Percentiles rank a stretch among this genome's conserved stretches.
These are phyloP conservation scores for Aspergillus persii DNA, from an alignment of 2,329 filamentous ascomycete species.

Conservation along the genomic window DNA sequence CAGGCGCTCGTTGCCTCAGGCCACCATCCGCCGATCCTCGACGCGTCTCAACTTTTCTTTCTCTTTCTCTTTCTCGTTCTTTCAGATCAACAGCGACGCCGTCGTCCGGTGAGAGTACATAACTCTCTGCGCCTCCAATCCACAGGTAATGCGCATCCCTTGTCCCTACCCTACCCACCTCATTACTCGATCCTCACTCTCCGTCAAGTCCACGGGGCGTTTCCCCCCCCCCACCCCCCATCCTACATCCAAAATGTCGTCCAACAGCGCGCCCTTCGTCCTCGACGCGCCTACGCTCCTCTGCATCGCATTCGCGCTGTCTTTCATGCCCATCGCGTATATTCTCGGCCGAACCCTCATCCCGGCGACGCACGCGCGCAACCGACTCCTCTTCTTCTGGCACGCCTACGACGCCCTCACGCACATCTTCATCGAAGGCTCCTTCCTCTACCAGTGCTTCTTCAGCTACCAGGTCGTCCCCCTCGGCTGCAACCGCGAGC, in stretches of 20 bases:
- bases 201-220: not conserved
- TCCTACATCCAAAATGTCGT: constrained; percentile 3
- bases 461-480: constrained; percentile 59
- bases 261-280: constrained; percentile 29
- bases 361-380: constrained; percentile 52
- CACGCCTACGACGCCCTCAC: constrained; percentile 90
- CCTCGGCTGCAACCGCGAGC: constrained; percentile 28
- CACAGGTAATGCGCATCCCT: not conserved
- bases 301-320: constrained; percentile 55
- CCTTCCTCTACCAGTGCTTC: constrained; percentile 92
- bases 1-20: not conserved
- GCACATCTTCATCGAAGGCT: constrained; percentile 87
- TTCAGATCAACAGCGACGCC: not conserved
- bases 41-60: not conserved
- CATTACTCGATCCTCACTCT: not conserved
- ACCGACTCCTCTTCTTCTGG: constrained; percentile 87
- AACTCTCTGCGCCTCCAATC: not conserved
- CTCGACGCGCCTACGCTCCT: constrained; percentile 49
- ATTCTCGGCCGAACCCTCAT: constrained; percentile 50
- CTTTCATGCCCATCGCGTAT: constrained; percentile 55
- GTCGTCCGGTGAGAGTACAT: not conserved
- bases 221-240: not conserved
- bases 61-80: too few species aligned
- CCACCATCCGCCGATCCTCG: not conserved
- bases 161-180: not conserved